Percentiles rank a stretch among this genome's conserved stretches.
Evolutionary conservation across 2,329 filamentous ascomycete species (phyloP).

Genomic region (Cryphonectria radicalis): DNA sequence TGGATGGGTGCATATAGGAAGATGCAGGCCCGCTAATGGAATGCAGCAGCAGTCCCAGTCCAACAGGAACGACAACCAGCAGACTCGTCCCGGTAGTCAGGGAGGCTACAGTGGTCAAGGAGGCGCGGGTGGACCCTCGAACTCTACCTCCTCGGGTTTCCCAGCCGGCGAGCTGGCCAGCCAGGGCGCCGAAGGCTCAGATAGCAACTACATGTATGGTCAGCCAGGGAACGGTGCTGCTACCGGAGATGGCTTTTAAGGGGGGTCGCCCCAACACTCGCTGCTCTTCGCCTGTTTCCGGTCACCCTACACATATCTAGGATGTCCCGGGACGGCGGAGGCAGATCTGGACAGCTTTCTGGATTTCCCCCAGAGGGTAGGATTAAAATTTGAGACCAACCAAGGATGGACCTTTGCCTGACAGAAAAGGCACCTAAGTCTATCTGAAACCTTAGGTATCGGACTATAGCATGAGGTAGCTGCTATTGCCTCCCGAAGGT

Average conservation of each 20-base stretch:
- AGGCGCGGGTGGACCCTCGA: constrained; percentile 43
- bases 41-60: constrained; percentile 72
- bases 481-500: not conserved
- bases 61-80: constrained; percentile 64
- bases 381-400: not conserved
- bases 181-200: constrained; percentile 49
- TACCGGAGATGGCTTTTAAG: constrained; percentile 57
- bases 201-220: constrained; percentile 56
- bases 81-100: constrained; percentile 56
- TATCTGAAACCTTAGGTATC: not conserved
- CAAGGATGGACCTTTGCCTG: not conserved
- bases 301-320: not conserved
- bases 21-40: constrained; percentile 32
- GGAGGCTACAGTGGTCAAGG: constrained; percentile 52
- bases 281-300: not conserved
- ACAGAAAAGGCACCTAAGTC: not conserved
- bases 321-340: not conserved
- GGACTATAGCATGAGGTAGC: not conserved
- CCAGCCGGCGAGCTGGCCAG: constrained; percentile 49
- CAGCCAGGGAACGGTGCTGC: constrained; percentile 61
- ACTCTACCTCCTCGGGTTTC: constrained; percentile 48
- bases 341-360: not conserved
- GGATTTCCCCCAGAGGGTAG: not conserved
- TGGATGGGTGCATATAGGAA: not conserved
- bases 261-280: no score